phyloP scores from a whole-genome alignment of 306 rosid species.

The Mucuna pruriens region DNA sequence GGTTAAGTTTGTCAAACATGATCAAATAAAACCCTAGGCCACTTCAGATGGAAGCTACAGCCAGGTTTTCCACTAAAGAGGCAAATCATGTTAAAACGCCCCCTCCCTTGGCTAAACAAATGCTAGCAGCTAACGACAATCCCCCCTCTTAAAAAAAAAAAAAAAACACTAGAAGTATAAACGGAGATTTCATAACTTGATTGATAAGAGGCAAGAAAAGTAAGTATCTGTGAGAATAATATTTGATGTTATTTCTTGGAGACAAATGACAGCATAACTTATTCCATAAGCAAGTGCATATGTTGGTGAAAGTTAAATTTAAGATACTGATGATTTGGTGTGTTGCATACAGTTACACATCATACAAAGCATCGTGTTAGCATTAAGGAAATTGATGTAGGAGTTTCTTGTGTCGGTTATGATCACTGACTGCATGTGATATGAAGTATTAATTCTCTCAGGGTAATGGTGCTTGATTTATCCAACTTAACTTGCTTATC shows the following conservation, averaged over 20 bases:
- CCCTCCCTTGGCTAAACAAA: background rate
- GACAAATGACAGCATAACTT: too few species aligned
- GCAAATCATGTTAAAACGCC: background rate
- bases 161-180: too few species aligned
- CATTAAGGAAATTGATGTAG: background rate
- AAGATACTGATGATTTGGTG: background rate
- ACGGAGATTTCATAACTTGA: too few species aligned
- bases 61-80: background rate
- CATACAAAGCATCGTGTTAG: background rate
- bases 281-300: too few species aligned
- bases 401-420: background rate
- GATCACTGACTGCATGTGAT: background rate
- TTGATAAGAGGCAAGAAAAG: too few species aligned
- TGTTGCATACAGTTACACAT: background rate
- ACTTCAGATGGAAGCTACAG: background rate
- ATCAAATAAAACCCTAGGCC: conserved; percentile 26
- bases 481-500: background rate
- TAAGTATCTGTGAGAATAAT: too few species aligned
- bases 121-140: background rate
- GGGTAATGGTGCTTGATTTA: background rate
- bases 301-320: background rate
- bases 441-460: background rate
- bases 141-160: too few species aligned
- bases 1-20: conserved; percentile 12
- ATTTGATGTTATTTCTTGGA: too few species aligned